Evolutionary conservation across 2,329 filamentous ascomycete genomes (phyloP).

Genomic region (Dichotomopilus funicola): DNA sequence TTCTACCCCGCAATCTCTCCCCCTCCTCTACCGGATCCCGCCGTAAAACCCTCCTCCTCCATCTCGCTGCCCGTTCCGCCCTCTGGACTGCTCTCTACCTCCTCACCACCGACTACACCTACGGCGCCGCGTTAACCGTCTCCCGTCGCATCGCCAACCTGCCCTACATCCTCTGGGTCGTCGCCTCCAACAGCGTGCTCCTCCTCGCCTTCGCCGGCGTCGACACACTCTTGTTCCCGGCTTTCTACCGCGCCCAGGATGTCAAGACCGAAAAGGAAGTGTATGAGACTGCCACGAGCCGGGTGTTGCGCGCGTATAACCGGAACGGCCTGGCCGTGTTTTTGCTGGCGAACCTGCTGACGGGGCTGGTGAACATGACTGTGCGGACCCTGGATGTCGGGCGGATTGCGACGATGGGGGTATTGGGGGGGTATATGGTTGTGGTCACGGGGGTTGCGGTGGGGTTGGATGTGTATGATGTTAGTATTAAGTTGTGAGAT

Average conservation of each 20-base stretch:
- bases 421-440: conserved; percentile 67
- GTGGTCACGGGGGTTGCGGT: conserved; percentile 63
- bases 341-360: conserved; percentile 79
- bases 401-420: conserved; percentile 59
- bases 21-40: conserved; percentile 34
- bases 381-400: conserved; percentile 72
- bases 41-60: conserved; percentile 53
- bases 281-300: conserved; percentile 66
- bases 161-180: conserved; percentile 87
- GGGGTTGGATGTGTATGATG: conserved; percentile 54
- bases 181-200: conserved; percentile 84
- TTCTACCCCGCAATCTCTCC: conserved; percentile 57
- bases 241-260: conserved; percentile 54
- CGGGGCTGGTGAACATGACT: conserved; percentile 81
- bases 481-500: conserved; percentile 59
- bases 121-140: conserved; percentile 67
- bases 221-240: conserved; percentile 73
- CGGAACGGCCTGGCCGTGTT: conserved; percentile 83
- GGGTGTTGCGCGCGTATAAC: conserved; percentile 77
- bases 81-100: conserved; percentile 67
- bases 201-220: conserved; percentile 70
- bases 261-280: conserved; percentile 55
- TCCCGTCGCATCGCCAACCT: conserved; percentile 88
- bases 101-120: conserved; percentile 58
- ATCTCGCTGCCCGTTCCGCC: conserved; percentile 56